Percentiles rank a stretch among this genome's conserved stretches.
These are phyloP conservation scores for Phialophora expanda DNA, from an alignment of 2,329 filamentous ascomycete genomes.

Conservation along the genomic window DNA sequence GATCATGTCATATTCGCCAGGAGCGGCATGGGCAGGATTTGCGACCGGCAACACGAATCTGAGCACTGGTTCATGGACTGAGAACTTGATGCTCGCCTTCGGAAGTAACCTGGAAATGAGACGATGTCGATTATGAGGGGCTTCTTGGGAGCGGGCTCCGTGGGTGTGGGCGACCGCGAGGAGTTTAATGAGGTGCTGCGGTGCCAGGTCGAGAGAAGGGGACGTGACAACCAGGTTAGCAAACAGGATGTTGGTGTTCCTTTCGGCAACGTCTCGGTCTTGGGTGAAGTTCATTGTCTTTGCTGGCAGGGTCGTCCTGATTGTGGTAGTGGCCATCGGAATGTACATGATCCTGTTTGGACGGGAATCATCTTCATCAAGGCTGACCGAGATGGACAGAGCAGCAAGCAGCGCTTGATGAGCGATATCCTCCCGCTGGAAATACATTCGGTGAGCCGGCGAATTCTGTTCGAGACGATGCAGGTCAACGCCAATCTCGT, in stretches of 20 bases:
- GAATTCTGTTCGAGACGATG: conserved; percentile 90
- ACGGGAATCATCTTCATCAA: conserved; percentile 86
- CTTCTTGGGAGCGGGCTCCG: conserved; percentile 47
- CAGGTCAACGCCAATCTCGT: conserved; percentile 92
- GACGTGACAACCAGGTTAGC: conserved; percentile 96
- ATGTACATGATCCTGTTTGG: conserved; percentile 89
- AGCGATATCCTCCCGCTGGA: conserved; percentile 86
- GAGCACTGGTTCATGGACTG: conserved; percentile 93
- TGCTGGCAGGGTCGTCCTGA: conserved; percentile 91
- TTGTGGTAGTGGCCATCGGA: conserved; percentile 94
- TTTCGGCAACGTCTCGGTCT: conserved; percentile 73
- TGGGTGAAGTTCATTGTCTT: conserved; percentile 85
- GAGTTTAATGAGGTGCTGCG: conserved; percentile 85
- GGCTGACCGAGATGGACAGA: conserved; percentile 86
- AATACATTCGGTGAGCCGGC: conserved; percentile 97
- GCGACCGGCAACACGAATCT: conserved; percentile 86
- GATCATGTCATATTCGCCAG: conserved; percentile 89
- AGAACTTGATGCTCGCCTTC: conserved; percentile 93
- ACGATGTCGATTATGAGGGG: conserved; percentile 60
- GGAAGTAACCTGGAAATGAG: conserved; percentile 89
- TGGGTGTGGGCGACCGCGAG: conserved; percentile 71
- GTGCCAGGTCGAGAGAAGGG: conserved; percentile 89
- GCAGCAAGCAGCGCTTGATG: conserved; percentile 93
- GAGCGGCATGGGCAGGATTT: conserved; percentile 55
- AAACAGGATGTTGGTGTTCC: conserved; percentile 94